A percentile compares a stretch with the other conserved stretches of the same genome.
Conservation (phyloP, 352 stramenopile species). For the Pythium brachiatum region DNA sequence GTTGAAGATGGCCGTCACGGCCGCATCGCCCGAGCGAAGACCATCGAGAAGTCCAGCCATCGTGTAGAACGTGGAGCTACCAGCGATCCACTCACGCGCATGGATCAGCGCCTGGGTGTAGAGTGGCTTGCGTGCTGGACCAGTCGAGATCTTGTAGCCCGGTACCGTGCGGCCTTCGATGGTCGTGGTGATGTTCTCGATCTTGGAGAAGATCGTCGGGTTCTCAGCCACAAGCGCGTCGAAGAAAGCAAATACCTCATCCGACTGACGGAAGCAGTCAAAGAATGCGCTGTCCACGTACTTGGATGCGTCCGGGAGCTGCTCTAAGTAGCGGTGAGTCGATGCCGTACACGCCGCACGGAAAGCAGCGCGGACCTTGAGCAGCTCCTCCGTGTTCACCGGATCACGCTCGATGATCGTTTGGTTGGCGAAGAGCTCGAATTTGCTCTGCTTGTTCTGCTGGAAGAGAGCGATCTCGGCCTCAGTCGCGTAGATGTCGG, state of each 20-base stretch:
- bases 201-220: slow-evolving; percentile 26
- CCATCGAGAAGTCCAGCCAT: slow-evolving; percentile 26
- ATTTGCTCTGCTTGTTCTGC: slow-evolving; percentile 1
- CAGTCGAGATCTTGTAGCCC: slow-evolving; percentile 30
- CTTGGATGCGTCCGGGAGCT: slow-evolving; percentile 6
- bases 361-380: slow-evolving; percentile 1
- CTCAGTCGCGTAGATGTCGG: slow-evolving; percentile 23
- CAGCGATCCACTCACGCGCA: slow-evolving; percentile 28
- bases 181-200: slow-evolving; percentile 19
- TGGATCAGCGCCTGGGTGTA: slow-evolving; percentile 28
- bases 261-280: slow-evolving; percentile 29
- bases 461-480: slow-evolving; percentile 16
- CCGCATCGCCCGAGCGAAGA: slow-evolving; percentile 14
- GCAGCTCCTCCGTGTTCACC: slow-evolving; percentile 14
- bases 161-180: slow-evolving; percentile 21
- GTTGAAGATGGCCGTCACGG: slow-evolving; percentile 20
- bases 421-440: slow-evolving; percentile 6
- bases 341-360: slow-evolving; percentile 6
- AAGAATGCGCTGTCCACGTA: slow-evolving; percentile 33
- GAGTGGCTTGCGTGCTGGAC: slow-evolving; percentile 12
- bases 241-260: slow-evolving; percentile 26
- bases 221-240: slow-evolving; percentile 25
- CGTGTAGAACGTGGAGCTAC: slow-evolving; percentile 23
- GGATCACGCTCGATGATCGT: slow-evolving; percentile 17
- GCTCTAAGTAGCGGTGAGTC: slow-evolving; percentile 13